Percentiles rank a stretch among this genome's conserved stretches.
phyloP scores from a whole-genome alignment of 257 asterid genomes.

The Ligustrum vulgare region DNA sequence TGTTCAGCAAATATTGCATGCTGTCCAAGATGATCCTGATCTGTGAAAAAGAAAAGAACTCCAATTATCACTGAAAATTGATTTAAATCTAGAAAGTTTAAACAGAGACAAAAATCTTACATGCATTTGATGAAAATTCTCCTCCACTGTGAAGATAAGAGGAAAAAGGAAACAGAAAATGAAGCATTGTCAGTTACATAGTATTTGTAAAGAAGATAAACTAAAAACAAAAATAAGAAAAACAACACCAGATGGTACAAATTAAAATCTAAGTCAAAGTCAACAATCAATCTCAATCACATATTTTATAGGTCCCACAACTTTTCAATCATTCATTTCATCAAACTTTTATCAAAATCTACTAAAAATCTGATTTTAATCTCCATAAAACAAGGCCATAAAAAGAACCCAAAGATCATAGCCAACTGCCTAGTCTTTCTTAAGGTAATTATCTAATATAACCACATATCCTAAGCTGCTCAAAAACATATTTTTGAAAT shows the following conservation, averaged over 20 bases:
- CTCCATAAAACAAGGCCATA: too few species aligned
- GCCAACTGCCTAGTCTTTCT: not conserved
- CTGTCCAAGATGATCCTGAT: slow-evolving; percentile 62
- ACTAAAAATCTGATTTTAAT: too few species aligned
- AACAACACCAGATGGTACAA: not conserved
- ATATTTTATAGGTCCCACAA: too few species aligned
- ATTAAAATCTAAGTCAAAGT: too few species aligned
- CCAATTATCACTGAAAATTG: slow-evolving; percentile 15
- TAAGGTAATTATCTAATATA: not conserved
- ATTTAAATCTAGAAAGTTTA: slow-evolving; percentile 6
- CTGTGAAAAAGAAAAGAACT: slow-evolving; percentile 32
- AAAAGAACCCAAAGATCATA: not conserved
- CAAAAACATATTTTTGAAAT: not conserved
- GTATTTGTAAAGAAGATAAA: slow-evolving; percentile 4
- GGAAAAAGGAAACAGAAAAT: not conserved
- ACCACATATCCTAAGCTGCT: not conserved
- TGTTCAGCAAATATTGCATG: slow-evolving; percentile 58
- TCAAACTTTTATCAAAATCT: too few species aligned
- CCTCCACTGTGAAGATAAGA: slow-evolving; percentile 52
- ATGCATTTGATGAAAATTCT: slow-evolving; percentile 57
- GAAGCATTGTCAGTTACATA: slow-evolving; percentile 16
- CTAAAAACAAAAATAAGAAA: not conserved
- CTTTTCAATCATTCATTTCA: too few species aligned
- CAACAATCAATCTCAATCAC: too few species aligned
- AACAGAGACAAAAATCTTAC: slow-evolving; percentile 43